Evolutionary conservation across 1,139 yeast genomes (phyloP).

Genomic region (Meyerozyma smithsonii): DNA sequence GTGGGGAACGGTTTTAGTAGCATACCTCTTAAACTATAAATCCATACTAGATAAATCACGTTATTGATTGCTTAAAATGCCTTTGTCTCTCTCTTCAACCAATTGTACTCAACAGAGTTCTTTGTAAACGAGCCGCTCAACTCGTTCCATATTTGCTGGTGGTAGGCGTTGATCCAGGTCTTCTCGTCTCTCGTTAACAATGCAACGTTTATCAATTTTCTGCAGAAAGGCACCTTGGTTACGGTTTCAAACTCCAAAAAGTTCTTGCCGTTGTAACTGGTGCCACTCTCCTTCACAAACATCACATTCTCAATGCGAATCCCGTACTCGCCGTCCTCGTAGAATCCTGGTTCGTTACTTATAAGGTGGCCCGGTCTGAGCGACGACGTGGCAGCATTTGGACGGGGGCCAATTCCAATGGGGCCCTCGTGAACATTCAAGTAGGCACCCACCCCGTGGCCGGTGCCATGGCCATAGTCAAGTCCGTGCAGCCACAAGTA

Average conservation of each 20-base stretch:
- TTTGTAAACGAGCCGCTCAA: slow-evolving; percentile 46
- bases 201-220: slow-evolving; percentile 54
- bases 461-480: slow-evolving; percentile 95
- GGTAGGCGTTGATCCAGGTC: slow-evolving; percentile 66
- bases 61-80: slow-evolving; percentile 2
- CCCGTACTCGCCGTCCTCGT: slow-evolving; percentile 90
- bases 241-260: slow-evolving; percentile 80
- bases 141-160: slow-evolving; percentile 54
- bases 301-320: slow-evolving; percentile 87
- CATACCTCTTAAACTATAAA: no score
- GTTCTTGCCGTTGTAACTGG: slow-evolving; percentile 42
- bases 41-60: neutral
- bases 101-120: slow-evolving; percentile 51
- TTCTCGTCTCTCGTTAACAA: slow-evolving; percentile 60
- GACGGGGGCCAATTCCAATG: slow-evolving; percentile 78
- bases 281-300: slow-evolving; percentile 50
- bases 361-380: slow-evolving; percentile 72
- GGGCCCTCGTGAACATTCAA: slow-evolving; percentile 97
- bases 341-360: slow-evolving; percentile 95
- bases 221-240: slow-evolving; percentile 86
- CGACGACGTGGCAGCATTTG: slow-evolving; percentile 38
- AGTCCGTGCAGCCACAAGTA: slow-evolving; percentile 79
- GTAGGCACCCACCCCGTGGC: slow-evolving; percentile 94
- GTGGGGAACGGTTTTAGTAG: no score
- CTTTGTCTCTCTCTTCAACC: slow-evolving; percentile 73